phyloP scores from a whole-genome alignment of 208 protist genomes.

The Leptomonas seymouri region DNA sequence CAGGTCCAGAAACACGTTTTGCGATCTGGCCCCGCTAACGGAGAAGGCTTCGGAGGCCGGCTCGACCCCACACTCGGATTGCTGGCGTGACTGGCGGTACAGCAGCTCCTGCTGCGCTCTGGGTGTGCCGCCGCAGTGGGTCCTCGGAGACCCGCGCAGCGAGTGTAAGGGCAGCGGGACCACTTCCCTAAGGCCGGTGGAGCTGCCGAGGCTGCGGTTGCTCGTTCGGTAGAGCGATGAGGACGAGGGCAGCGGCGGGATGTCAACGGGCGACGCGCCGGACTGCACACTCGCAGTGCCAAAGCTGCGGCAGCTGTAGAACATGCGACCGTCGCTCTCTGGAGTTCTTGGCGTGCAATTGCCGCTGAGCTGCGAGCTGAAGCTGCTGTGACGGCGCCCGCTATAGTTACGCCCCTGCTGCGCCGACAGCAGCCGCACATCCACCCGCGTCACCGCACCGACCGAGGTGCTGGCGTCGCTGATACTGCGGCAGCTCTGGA shows the following conservation, averaged over 20 bases:
- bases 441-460: conserved; percentile 4
- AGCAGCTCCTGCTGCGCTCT: conserved; percentile 9
- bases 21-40: background rate
- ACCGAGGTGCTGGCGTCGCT: conserved; percentile 12
- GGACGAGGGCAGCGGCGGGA: background rate
- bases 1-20: conserved; percentile 20
- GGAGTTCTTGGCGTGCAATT: background rate
- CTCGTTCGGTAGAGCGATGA: background rate
- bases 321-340: background rate
- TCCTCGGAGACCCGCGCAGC: conserved; percentile 1
- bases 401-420: conserved; percentile 13
- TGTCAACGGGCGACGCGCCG: background rate
- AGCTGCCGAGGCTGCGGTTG: background rate
- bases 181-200: background rate
- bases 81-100: conserved; percentile 5
- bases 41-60: conserved; percentile 26
- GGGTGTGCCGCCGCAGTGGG: background rate
- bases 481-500: conserved; percentile 26
- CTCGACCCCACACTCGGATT: background rate
- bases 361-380: conserved; percentile 5
- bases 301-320: conserved; percentile 27
- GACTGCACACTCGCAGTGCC: conserved; percentile 5
- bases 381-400: background rate
- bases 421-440: conserved; percentile 6
- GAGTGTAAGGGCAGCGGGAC: conserved; percentile 13